A percentile compares a stretch with the other conserved stretches of the same genome.
phyloP scores from a whole-genome alignment of 2,329 filamentous ascomycete genomes.

The Xylariaceae sp. region DNA sequence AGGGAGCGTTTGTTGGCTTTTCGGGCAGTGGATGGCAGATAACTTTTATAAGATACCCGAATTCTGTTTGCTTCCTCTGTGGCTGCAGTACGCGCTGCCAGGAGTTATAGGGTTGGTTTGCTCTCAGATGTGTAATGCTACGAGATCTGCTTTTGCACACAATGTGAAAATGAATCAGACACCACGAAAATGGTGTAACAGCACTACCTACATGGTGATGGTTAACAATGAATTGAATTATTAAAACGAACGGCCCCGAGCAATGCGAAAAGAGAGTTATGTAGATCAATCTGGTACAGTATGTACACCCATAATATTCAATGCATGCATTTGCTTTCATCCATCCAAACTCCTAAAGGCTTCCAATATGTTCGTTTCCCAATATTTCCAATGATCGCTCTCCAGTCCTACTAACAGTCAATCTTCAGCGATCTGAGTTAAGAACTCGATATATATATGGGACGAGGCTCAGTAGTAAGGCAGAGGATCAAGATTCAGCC shows the following conservation, averaged over 20 bases:
- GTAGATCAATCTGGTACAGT: background rate
- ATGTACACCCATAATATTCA: background rate
- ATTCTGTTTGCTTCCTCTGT: slow-evolving; percentile 3
- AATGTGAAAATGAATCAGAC: background rate
- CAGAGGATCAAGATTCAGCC: slow-evolving; percentile 56
- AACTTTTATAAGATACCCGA: slow-evolving; percentile 21
- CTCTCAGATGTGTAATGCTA: background rate
- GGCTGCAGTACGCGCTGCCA: background rate
- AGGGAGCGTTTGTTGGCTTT: slow-evolving; percentile 9
- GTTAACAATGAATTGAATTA: too few relatives aligned
- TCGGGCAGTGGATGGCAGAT: background rate
- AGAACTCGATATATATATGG: too few relatives aligned
- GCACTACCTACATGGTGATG: background rate
- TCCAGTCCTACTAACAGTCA: too few relatives aligned
- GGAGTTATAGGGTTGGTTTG: background rate
- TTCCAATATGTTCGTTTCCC: too few relatives aligned
- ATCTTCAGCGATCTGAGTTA: too few relatives aligned
- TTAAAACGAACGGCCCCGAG: too few relatives aligned
- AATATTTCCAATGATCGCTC: too few relatives aligned
- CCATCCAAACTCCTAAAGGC: too few relatives aligned
- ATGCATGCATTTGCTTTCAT: too few relatives aligned
- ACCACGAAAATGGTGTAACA: too few relatives aligned
- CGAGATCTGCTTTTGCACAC: background rate
- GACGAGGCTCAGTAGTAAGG: slow-evolving; percentile 40
- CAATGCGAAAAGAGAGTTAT: too few relatives aligned